Evolutionary conservation across 352 stramenopile genomes (phyloP).

Genomic region (Pythium folliculosum): DNA sequence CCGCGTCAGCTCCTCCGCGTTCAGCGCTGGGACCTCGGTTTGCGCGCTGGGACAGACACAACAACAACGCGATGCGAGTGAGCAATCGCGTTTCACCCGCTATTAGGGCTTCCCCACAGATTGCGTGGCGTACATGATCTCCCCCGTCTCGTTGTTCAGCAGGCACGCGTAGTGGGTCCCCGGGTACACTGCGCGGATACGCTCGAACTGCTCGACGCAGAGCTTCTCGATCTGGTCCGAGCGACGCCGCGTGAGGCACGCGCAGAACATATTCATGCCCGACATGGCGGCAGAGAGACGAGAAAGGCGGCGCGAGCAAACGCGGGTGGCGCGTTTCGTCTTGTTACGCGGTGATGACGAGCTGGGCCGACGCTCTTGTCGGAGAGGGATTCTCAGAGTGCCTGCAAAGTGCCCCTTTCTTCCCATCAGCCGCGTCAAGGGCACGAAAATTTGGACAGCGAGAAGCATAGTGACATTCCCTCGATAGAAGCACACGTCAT

Average conservation of each 20-base stretch:
- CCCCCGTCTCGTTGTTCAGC: constrained; percentile 68
- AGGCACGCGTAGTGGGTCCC: constrained; percentile 83
- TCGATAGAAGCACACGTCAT: constrained; percentile 17
- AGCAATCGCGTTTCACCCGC: too few relatives aligned
- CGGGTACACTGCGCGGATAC: constrained; percentile 69
- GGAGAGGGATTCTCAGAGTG: not conserved
- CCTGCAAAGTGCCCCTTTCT: not conserved
- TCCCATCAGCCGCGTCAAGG: constrained; percentile 14
- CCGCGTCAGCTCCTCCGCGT: constrained; percentile 74
- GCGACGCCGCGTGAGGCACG: constrained; percentile 70
- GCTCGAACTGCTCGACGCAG: constrained; percentile 79
- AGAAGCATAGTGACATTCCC: constrained; percentile 14
- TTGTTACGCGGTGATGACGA: not conserved
- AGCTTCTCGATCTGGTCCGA: constrained; percentile 49
- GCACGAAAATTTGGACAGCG: constrained; percentile 25
- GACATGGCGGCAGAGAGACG: constrained; percentile 13
- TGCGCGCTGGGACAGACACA: constrained; percentile 44
- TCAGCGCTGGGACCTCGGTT: constrained; percentile 63
- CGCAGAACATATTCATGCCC: constrained; percentile 66
- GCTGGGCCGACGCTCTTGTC: too few relatives aligned
- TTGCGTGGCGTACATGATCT: constrained; percentile 90
- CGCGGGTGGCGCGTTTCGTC: too few relatives aligned
- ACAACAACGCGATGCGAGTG: not conserved
- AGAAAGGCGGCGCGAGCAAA: too few relatives aligned
- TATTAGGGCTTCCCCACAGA: too few relatives aligned